Base-by-base conservation (phyloP, 1,284 basidiomycete species). In the Irpex lacteus region DNA sequence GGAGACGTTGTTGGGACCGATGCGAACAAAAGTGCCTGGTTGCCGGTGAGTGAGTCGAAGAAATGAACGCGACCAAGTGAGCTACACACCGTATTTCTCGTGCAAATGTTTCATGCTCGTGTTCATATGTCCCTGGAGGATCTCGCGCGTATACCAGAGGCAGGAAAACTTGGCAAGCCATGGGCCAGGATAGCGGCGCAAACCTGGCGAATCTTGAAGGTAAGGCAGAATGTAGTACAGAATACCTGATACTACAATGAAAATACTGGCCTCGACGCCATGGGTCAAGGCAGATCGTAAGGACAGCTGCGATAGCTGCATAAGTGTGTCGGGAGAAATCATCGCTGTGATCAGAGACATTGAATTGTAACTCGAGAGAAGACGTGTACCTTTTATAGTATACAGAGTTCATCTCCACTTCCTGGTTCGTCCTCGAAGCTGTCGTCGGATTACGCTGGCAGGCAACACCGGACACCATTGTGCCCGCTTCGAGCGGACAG, bases 1-100 rank as follows among this genome's bases (percentile, higher is more conserved):
- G 1, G 91, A 94, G 26, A 95, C 79, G 70, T 95, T 90, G 72
- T 94, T 93, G 0, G 94, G 94, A 0, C 90, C 26, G 5, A 57
- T 57, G 89, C 62, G 89, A 15, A 95, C 88, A 61, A 94, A 81
- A 2, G 84, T 82, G 52, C 91, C 91, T 90, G 60, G 7, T 18
- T 8, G 38, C 11, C 15, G 21, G 36, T n/a, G 36, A 61, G 47
- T 19, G 6, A 34, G 32, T 34, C 32, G 32, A 19, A n/a, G 38
- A 50, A 4, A 7, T 52, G 38, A 38, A 44, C 2, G 19, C 6
- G 9, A 53, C 3, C 19, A 38, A 44, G 32, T 34, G 32, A 34
- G 6, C 3, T 34, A 21, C 37, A 38, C 72, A 90, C 93, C 93
- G 67, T 92, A 83, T 78, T 87, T 87, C 71, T 82, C 70, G 75